Conservation (phyloP, 441 rosid genomes). For the Corymbia citriodora region DNA sequence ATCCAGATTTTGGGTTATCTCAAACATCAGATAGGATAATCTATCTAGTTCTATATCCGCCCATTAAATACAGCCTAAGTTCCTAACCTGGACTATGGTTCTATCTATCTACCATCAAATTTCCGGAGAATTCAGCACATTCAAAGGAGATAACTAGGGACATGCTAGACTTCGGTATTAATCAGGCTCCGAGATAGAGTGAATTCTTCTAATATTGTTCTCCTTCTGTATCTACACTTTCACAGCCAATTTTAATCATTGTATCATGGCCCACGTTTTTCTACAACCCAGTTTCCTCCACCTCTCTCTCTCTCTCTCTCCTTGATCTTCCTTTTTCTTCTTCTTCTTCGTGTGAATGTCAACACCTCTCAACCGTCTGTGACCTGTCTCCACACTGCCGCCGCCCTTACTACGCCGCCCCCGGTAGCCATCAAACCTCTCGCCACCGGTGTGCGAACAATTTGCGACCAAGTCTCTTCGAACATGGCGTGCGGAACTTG, state of each 20-base stretch:
- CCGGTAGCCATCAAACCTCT: neutral
- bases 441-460: neutral
- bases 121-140: neutral
- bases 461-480: neutral
- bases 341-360: neutral
- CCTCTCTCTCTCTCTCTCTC: neutral
- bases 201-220: no score
- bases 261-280: neutral
- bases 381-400: neutral
- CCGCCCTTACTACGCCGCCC: neutral
- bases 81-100: neutral
- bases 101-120: neutral
- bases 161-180: neutral
- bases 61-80: neutral
- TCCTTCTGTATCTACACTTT: no score
- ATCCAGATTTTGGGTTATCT: neutral
- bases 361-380: neutral
- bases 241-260: no score
- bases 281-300: neutral
- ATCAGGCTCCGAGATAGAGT: no score
- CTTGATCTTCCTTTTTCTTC: neutral
- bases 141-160: neutral
- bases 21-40: neutral
- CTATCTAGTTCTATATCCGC: neutral
- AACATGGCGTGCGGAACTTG: neutral